Evolutionary conservation across 2,329 filamentous ascomycete genomes (phyloP), one percentile per base, ranked within the genome.

Genomic region (Cladosporium austrohemisphaericum): DNA sequence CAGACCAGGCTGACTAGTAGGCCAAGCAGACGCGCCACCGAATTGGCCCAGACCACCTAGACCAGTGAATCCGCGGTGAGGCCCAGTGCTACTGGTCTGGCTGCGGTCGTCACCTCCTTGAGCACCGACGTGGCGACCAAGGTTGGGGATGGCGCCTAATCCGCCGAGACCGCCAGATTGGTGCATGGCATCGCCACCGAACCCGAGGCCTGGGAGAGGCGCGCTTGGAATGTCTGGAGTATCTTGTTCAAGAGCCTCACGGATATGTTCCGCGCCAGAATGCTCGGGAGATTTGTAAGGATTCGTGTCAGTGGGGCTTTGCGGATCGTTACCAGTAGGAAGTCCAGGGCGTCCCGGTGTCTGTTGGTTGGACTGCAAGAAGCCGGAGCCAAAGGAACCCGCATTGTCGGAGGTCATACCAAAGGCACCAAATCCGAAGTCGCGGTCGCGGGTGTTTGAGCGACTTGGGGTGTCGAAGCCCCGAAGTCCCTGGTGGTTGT

Each of bases 231-330:
- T 74, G 72, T 49, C 44, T 8, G 44, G 44, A 6, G 44, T 47
- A 3, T 28, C 46, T 9, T 41, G 26, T 20, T 29, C 40, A 6
- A 41, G 46, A 14, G 52, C 52, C 16, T 82, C 78, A 14, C 80
- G 79, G 40, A 58, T 51, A 20, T 57, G 57, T 40, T 88, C 83
- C 4, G 74, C 74, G 36, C 83, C 83, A 20, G 90, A 86, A 29
- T 85, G 86, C 6, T 86, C 82, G 2, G 93, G 93, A 66, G 92
- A 97, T 56, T 91, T 88, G 65, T 93, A 98, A 1, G 93, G 93
- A 64, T 98, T 98, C 3, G 93, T 97, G 62, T 95, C 88, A 0
- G 91, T 93, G 9, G 93, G 93, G 65, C 92, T 97, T 63, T 88
- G 80, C 0, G 87, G 85, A 51, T 89, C 87, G 56, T 84, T 62